Evolutionary conservation across 1,284 basidiomycete genomes (phyloP).

Genomic region (Rhodofomes roseus): DNA sequence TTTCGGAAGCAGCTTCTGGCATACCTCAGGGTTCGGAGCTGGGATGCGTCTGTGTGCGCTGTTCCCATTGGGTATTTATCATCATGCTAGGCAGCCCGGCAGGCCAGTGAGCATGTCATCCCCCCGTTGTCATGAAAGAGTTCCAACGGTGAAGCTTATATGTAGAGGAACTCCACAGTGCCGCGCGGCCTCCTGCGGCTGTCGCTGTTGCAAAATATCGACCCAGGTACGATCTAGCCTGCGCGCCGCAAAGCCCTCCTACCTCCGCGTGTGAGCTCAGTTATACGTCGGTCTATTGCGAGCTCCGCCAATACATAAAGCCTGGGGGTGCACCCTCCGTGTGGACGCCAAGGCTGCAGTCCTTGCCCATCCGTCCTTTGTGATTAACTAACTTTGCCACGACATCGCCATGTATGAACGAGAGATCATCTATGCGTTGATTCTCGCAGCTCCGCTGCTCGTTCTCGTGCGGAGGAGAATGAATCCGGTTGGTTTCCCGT

Average conservation of each 20-base stretch:
- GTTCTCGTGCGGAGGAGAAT: constrained; percentile 3
- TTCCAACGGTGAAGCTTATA: not conserved
- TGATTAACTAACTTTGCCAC: not conserved
- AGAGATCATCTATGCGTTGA: not conserved
- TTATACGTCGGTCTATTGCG: not conserved
- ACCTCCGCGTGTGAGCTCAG: not conserved
- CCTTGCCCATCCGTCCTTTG: not conserved
- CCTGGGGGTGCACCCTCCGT: not conserved
- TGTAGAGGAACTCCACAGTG: not conserved
- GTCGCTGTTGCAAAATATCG: not conserved
- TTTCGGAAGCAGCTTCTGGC: not conserved
- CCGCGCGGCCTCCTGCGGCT: not conserved
- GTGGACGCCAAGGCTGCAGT: not conserved
- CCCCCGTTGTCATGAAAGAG: not conserved
- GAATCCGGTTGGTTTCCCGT: constrained; percentile 1
- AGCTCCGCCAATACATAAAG: constrained; percentile 1
- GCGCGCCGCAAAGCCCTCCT: not conserved
- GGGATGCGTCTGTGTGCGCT: too few species aligned
- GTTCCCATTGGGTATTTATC: not conserved
- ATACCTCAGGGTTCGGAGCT: not conserved
- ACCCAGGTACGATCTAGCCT: not conserved
- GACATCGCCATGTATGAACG: not conserved
- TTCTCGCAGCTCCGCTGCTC: not conserved
- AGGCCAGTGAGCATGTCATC: not conserved
- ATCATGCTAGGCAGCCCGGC: not conserved